phyloP scores from a whole-genome alignment of 139 green algal genomes.

The Edaphochlamys debaryana region DNA sequence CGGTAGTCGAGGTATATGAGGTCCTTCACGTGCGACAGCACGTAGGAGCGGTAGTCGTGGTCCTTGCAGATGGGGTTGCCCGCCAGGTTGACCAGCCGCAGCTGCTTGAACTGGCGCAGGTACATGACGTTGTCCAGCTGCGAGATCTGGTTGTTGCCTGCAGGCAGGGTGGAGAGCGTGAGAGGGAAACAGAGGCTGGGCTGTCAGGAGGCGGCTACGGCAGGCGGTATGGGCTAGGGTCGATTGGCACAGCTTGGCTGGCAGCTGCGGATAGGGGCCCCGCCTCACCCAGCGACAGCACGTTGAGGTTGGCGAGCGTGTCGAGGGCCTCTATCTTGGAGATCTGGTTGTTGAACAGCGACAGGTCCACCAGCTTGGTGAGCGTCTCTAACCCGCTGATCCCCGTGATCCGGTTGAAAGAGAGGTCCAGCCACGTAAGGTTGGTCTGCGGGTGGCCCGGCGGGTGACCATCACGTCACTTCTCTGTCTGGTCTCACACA shows the following conservation, averaged over 20 bases:
- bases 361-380: constrained; percentile 79
- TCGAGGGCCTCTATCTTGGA: constrained; percentile 75
- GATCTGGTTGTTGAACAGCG: constrained; percentile 88
- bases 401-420: constrained; percentile 86
- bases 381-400: constrained; percentile 85
- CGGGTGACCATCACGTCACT: too few species aligned
- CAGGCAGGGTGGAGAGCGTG: neutral
- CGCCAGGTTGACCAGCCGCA: constrained; percentile 83
- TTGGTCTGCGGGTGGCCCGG: constrained; percentile 58
- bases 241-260: too few species aligned
- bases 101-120: constrained; percentile 77
- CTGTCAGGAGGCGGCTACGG: neutral
- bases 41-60: constrained; percentile 61
- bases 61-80: constrained; percentile 82
- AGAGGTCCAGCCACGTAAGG: constrained; percentile 86
- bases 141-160: constrained; percentile 79
- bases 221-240: too few species aligned
- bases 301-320: constrained; percentile 67
- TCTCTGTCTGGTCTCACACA: too few species aligned
- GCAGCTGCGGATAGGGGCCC: too few species aligned
- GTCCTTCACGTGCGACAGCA: constrained; percentile 82
- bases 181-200: neutral
- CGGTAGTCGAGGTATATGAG: constrained; percentile 88
- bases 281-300: constrained; percentile 84
- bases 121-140: constrained; percentile 80